These are phyloP conservation scores for Buxus sempervirens DNA, from an alignment of 164 flowering plant species.

Conservation along the genomic window DNA sequence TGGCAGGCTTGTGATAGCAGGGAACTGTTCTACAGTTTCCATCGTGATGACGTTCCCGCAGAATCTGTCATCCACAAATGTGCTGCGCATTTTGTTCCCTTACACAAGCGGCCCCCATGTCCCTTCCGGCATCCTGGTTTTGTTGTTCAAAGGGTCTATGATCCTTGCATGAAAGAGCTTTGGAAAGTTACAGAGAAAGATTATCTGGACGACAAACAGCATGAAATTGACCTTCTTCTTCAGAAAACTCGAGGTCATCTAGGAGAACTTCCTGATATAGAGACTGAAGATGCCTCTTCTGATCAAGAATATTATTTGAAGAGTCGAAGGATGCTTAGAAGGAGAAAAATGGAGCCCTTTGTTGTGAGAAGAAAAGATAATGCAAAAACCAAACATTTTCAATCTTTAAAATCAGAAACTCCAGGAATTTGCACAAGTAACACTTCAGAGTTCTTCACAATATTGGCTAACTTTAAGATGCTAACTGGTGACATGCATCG, in stretches of 20 bases:
- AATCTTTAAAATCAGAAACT: slow-evolving; percentile 51
- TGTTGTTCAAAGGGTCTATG: slow-evolving; percentile 90
- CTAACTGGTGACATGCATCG: slow-evolving; percentile 68
- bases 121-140: slow-evolving; percentile 88
- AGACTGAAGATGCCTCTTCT: slow-evolving; percentile 42
- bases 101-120: slow-evolving; percentile 71
- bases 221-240: slow-evolving; percentile 88
- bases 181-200: slow-evolving; percentile 92
- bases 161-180: slow-evolving; percentile 63
- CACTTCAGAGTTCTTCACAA: slow-evolving; percentile 43
- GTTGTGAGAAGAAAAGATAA: slow-evolving; percentile 77
- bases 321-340: slow-evolving; percentile 46
- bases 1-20: slow-evolving; percentile 81
- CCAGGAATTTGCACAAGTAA: slow-evolving; percentile 61
- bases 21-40: slow-evolving; percentile 91
- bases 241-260: slow-evolving; percentile 64
- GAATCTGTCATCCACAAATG: slow-evolving; percentile 99
- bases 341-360: slow-evolving; percentile 54
- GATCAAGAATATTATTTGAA: slow-evolving; percentile 53
- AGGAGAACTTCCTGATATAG: slow-evolving; percentile 81
- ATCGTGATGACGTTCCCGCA: slow-evolving; percentile 90
- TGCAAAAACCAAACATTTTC: too few species aligned
- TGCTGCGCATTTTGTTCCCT: slow-evolving; percentile 90
- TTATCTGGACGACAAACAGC: slow-evolving; percentile 76
- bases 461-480: slow-evolving; percentile 50